Base-by-base conservation (phyloP, 306 rosid species). In the Pyrus bretschneideri region DNA sequence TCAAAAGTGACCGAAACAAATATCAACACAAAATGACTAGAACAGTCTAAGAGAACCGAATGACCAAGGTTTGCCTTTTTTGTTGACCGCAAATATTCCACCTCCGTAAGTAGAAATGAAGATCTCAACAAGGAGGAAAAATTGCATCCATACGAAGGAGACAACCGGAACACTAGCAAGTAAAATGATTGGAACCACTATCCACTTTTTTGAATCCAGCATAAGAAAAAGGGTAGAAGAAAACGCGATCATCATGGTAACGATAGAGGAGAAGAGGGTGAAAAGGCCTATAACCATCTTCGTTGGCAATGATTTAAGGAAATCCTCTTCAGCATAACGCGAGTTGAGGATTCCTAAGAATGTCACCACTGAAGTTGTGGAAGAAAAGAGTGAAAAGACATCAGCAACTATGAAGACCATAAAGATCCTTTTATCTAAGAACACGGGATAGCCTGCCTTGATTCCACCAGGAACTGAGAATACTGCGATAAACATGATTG, bases 311-410 rank as follows among this genome's bases (percentile, higher is more conserved):
- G 85, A 69, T 25, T 1, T 65, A 12, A 69, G 73, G 42, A 87
- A 87, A 12, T 87, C 91, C 0, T 76, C 71, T 31, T 86, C 90
- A 0, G 86, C 82, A 31, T 83, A 88, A 44, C 92, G 78, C 4
- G 92, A 79, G 0, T 79, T 83, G 27, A 88, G 89, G n/a, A 88
- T 77, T 22, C 87, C 82, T 70, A 83, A 31, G 1, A 69, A 69
- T 9, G 27, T 29, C 40, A 69, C 18, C 0, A 69, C 73, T 9
- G 73, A 69, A 45, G 87, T 74, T 13, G 85, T n/a, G 0, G 91
- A 81, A 18, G 87, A 38, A 59, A 83, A 76, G 4, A 85, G 30
- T 21, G 91, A 83, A 21, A 62, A 17, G 0, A 86, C 79, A 70
- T 85, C 82, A 0, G 86, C 63, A 30, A 83, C 8, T 5, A 82